Percentiles rank a stretch among this genome's conserved stretches.
Evolutionary conservation across 805 yeast genomes (phyloP).

Genomic region (Kodamaea hsintzibuensis): DNA sequence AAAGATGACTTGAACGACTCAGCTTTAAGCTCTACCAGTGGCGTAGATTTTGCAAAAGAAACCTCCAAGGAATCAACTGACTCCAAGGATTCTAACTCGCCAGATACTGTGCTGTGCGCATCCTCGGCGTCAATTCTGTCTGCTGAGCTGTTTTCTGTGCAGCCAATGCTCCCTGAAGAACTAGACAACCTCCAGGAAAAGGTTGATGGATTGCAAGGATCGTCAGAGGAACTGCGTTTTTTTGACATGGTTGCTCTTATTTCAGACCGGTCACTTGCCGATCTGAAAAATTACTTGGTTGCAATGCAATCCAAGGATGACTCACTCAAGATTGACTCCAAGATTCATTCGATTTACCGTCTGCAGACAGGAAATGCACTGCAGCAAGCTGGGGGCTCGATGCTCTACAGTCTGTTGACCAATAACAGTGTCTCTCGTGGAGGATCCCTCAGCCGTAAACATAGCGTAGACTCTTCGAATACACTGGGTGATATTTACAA

Average conservation of each 20-base stretch:
- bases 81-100: neutral
- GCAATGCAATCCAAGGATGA: slow-evolving; percentile 24
- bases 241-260: slow-evolving; percentile 21
- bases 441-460: slow-evolving; percentile 10
- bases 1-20: neutral
- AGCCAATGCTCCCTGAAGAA: neutral
- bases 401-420: slow-evolving; percentile 2
- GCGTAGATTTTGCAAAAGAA: neutral
- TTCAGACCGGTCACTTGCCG: slow-evolving; percentile 29
- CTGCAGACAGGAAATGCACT: slow-evolving; percentile 17
- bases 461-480: slow-evolving; percentile 12
- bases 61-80: neutral
- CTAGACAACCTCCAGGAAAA: slow-evolving; percentile 4
- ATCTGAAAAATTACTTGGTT: slow-evolving; percentile 25
- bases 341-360: slow-evolving; percentile 38
- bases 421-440: slow-evolving; percentile 7
- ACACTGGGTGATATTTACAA: slow-evolving; percentile 30
- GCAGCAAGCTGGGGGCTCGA: neutral
- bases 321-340: slow-evolving; percentile 25
- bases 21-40: neutral
- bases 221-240: slow-evolving; percentile 9
- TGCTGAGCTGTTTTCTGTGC: slow-evolving; percentile 8
- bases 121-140: slow-evolving; percentile 8
- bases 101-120: slow-evolving; percentile 7
- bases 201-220: neutral